Conservation (phyloP, 371 early-diverging fungal species). For the Rhizopus delemar region DNA sequence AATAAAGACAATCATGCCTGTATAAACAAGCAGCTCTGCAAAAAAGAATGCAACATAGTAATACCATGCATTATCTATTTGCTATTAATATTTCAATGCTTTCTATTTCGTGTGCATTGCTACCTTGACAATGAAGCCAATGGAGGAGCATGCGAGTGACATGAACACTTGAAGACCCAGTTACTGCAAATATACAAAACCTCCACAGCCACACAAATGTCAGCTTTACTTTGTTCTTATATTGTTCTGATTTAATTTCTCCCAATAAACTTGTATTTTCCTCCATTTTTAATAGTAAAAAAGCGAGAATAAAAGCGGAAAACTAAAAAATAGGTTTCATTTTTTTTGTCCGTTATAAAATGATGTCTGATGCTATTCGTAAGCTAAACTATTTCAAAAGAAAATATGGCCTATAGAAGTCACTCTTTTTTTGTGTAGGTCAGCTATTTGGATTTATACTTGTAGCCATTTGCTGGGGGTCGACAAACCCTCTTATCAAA, state of each 20-base stretch:
- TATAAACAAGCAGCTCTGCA: slow-evolving; percentile 40
- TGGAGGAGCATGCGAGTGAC: slow-evolving; percentile 29
- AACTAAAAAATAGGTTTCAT: not conserved
- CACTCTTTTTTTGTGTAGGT: slow-evolving; percentile 1
- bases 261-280: not conserved
- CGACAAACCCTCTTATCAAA: slow-evolving; percentile 94
- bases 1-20: slow-evolving; percentile 36
- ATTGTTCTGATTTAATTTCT: not conserved
- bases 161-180: slow-evolving; percentile 45
- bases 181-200: slow-evolving; percentile 39
- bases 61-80: slow-evolving; percentile 24
- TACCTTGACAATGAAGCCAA: slow-evolving; percentile 18
- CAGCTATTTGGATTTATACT: slow-evolving; percentile 33
- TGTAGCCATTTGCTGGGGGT: slow-evolving; percentile 93
- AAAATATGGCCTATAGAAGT: not conserved
- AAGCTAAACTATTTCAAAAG: not conserved
- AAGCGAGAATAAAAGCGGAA: slow-evolving; percentile 4
- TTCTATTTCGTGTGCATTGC: not conserved
- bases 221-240: not conserved
- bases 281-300: not conserved
- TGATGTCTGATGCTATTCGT: not conserved
- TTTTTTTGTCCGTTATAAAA: not conserved
- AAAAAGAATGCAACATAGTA: slow-evolving; percentile 40
- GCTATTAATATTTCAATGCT: not conserved
- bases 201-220: slow-evolving; percentile 38